phyloP scores from a whole-genome alignment of 139 green algal species.

The Picochlorum sp. region DNA sequence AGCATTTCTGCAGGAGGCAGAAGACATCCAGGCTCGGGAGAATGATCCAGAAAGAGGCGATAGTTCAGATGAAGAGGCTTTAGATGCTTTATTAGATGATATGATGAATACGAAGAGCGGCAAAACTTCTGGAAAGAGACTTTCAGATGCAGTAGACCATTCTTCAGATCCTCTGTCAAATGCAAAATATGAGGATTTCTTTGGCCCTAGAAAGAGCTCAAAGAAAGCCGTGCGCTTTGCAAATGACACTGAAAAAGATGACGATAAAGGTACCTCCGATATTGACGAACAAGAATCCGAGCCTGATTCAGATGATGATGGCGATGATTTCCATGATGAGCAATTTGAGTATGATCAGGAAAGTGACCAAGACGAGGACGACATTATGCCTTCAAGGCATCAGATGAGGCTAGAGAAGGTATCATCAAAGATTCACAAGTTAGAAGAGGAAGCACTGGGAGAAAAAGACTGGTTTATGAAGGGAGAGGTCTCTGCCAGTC shows the following conservation, averaged over 20 bases:
- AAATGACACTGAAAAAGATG: neutral
- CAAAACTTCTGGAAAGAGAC: neutral
- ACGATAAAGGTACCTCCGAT: neutral
- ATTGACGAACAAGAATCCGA: slow-evolving; percentile 15
- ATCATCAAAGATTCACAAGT: slow-evolving; percentile 15
- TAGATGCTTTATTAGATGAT: neutral
- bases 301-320: slow-evolving; percentile 19
- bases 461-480: slow-evolving; percentile 73
- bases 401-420: slow-evolving; percentile 46
- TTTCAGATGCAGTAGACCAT: neutral
- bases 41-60: neutral
- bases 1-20: slow-evolving; percentile 74
- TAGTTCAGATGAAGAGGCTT: neutral
- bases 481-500: slow-evolving; percentile 58
- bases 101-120: neutral
- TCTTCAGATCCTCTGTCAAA: neutral
- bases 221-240: neutral
- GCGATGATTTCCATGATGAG: slow-evolving; percentile 11
- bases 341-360: slow-evolving; percentile 14
- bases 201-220: slow-evolving; percentile 27
- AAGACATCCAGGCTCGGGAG: slow-evolving; percentile 23
- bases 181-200: slow-evolving; percentile 68
- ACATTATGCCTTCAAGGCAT: slow-evolving; percentile 42
- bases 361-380: slow-evolving; percentile 11
- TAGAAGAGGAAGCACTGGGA: slow-evolving; percentile 65